Evolutionary conservation across 1,284 basidiomycete species (phyloP), one percentile per base, ranked within the genome.

Genomic region (Peniophora sp.): DNA sequence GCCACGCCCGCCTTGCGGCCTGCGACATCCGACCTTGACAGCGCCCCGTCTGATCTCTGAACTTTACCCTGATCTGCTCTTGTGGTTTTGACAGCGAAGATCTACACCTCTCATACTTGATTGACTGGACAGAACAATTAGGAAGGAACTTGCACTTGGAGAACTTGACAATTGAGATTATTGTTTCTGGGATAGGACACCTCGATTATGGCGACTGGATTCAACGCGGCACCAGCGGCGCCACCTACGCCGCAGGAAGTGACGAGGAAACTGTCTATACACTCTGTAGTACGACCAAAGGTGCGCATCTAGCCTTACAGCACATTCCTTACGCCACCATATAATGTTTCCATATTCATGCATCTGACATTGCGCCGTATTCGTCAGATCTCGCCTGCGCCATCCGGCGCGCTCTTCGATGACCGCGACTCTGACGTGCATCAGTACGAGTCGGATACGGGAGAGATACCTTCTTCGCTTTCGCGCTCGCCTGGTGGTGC

Each of bases 161-260:
- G 27, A 32, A 32, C 27, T 32, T 12, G 6, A 32, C 27, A 32
- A 32, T 32, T 32, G 27, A 12, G 12, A 32, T 32, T 32, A 32
- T 12, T 32, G 27, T 32, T 6, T 32, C 27, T 32, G 5, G 27
- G 27, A 32, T 32, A 6, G 27, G 12, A 32, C 27, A 32, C 27
- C 6, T 12, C n/a, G n/a, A 12, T 32, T 32, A 32, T 32, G 27
- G 27, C 27, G 27, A 32, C 27, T 5, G 27, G 27, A 32, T 12
- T 32, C 6, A 12, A 32, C 12, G 12, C 6, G 6, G 27, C 27
- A 32, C 27, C 27, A 12, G 87, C 77, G 49, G 75, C 83, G 22
- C 88, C 90, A 10, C 92, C 91, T 2, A 85, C 90, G 12, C 80
- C 83, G 27, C 85, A 90, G 61, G 92, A 96, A 70, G 81, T 96